Base-by-base conservation (phyloP, 1,139 yeast species). In the Candida smagusa region DNA sequence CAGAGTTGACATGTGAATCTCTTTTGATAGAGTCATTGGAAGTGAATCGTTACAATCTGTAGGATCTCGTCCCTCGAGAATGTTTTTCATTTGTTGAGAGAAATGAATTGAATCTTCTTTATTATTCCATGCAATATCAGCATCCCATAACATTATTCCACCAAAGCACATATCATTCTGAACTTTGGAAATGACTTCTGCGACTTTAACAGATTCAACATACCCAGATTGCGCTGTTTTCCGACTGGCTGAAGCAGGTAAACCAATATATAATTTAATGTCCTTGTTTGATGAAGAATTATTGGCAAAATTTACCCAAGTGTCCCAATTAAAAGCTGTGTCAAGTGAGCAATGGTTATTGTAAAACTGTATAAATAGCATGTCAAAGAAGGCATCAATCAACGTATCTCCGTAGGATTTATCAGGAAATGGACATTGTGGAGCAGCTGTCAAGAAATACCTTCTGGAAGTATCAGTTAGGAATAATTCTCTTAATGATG, bases 311-410 rank as follows among this genome's bases (percentile, higher is more conserved):
- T 36, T 22, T 12, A 37, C 30, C 56, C 56, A 52, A 81, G 80
- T 9, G 65, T 79, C 36, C 77, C 84, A n/a, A 57, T 77, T 33
- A 75, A 74, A 23, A 58, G 71, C 43, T 62, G 71, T 31, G 53
- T 74, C 36, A 24, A 50, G 40, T 22, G 34, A 26, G 37, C 56
- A 52, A 37, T 39, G 40, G 42, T 52, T 52, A 46, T 52, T 52
- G 47, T 52, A 52, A 39, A 50, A 50, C 41, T 52, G 56, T 31
- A 52, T 43, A 35, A 49, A 46, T n/a, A 46, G 44, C 24, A 48
- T 48, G 41, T 50, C 53, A 25, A 52, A 33, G 19, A 36, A 39
- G 5, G 37, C 45, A 5, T 33, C 30, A 9, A 36, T 28, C 37
- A 52, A 39, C 22, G 44, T 28, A 12, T 46, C 44, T n/a, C 50